A percentile compares a stretch with the other conserved stretches of the same genome.
Conservation (phyloP, 169 alveolate species). For the Cryptosporidium baileyi region DNA sequence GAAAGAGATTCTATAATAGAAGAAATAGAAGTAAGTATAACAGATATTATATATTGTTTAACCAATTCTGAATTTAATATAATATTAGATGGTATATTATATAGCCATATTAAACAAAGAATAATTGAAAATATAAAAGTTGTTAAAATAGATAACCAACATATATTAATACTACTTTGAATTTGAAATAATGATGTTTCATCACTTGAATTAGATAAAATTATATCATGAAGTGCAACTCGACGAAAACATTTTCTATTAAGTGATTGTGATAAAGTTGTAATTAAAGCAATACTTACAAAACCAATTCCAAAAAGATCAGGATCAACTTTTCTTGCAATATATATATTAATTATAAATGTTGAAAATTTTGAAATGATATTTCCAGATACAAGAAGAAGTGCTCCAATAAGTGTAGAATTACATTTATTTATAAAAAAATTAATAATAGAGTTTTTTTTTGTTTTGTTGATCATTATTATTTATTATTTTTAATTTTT, state of each 20-base stretch:
- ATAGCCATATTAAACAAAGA: neutral
- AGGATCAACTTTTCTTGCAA: constrained; percentile 32
- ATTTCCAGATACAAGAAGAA: constrained; percentile 8
- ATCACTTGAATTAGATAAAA: neutral
- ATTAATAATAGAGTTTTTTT: neutral
- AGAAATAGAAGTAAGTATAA: constrained; percentile 19
- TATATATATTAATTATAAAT: constrained; percentile 21
- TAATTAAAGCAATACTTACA: constrained; percentile 40
- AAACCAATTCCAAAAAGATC: constrained; percentile 47
- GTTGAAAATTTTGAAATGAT: constrained; percentile 10
- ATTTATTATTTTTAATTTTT: no score
- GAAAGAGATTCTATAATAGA: constrained; percentile 19
- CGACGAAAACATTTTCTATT: constrained; percentile 49
- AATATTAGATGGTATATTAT: constrained; percentile 22
- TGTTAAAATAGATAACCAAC: constrained; percentile 38
- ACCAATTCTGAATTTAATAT: neutral
- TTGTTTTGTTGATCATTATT: no score
- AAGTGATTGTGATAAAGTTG: constrained; percentile 28
- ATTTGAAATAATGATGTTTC: neutral
- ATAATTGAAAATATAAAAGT: neutral
- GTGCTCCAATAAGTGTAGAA: constrained; percentile 38
- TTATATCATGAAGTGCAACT: constrained; percentile 38
- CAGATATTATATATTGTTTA: neutral
- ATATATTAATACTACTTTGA: constrained; percentile 26
- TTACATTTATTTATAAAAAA: neutral